Evolutionary conservation across 2,329 filamentous ascomycete species (phyloP), one percentile per base, ranked within the genome.

Genomic region (Chaetomium sp.): DNA sequence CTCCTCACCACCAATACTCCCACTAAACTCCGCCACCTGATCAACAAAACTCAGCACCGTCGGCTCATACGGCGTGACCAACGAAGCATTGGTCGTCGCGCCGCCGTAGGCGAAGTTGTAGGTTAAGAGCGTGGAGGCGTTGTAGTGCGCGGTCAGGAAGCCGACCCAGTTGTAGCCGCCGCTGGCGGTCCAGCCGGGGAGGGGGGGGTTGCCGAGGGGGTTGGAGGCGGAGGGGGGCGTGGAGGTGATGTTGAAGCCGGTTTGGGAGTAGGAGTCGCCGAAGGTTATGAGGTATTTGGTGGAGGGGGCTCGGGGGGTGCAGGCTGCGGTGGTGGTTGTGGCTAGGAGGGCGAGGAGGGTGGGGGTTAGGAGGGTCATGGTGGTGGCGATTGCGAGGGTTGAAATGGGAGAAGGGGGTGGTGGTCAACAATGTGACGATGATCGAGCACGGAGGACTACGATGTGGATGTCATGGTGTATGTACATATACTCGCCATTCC

Each of bases 221-320:
- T 84, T 81, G 5, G 69, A 67, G 4, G 71, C 57, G n/a, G 71
- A 76, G 9, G 83, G 80, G 55, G 82, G 77, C 1, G 72, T 68
- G 19, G 69, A 69, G 38, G 68, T 70, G 47, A 76, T 65, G 60
- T 81, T 69, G 70, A 85, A 86, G 43, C 77, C 78, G 2, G 79
- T 83, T 58, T 78, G 75, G 1, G 79, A 79, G 68, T 84, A 85
- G 2, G 79, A 83, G 63, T 85, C 79, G 43, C 81, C 81, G 61
- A 76, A 75, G 6, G 69, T 73, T 56, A 75, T 74, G 55, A 75
- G 68, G 55, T 73, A 74, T 44, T 69, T 65, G 5, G 58, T 40
- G 1, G 53, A 53, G 1, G 57, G 52, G 9, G 43, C 44, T 45
- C 52, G 40, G 42, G 42, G 47, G n/a, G 36, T 38, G 44, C 32